A percentile compares a stretch with the other conserved stretches of the same genome.
These are phyloP conservation scores for Selenicereus undatus DNA, from an alignment of 148 eudicot species.

Conservation along the genomic window DNA sequence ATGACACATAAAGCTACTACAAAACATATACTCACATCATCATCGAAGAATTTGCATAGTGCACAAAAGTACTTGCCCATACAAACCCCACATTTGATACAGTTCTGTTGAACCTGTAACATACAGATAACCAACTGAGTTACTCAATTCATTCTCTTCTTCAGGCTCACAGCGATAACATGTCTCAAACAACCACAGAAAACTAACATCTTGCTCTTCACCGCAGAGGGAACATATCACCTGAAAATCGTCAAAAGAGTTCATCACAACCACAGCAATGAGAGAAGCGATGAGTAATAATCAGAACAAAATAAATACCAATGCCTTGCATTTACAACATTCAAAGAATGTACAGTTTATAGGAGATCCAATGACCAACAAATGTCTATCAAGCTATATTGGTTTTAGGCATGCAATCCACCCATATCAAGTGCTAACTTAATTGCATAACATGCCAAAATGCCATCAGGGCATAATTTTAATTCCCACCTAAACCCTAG, in stretches of 20 bases:
- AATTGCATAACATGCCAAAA: too few species aligned
- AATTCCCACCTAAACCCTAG: too few species aligned
- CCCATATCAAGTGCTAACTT: too few species aligned
- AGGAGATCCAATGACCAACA: neutral
- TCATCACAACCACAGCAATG: neutral
- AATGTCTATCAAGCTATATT: neutral
- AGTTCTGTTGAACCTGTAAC: slow-evolving; percentile 61
- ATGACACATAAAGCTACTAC: neutral
- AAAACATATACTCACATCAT: slow-evolving; percentile 48
- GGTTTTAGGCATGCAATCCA: too few species aligned
- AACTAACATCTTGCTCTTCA: slow-evolving; percentile 83
- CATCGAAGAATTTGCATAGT: slow-evolving; percentile 65
- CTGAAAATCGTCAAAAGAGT: slow-evolving; percentile 30
- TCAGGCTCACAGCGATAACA: neutral
- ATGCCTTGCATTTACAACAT: neutral
- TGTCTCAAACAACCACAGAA: neutral
- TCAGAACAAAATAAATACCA: neutral
- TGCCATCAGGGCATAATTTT: too few species aligned
- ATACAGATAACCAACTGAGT: slow-evolving; percentile 1
- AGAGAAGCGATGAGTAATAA: neutral
- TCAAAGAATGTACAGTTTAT: neutral
- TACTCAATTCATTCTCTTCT: neutral
- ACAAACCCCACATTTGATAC: slow-evolving; percentile 54
- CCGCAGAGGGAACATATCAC: slow-evolving; percentile 71
- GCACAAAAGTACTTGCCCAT: slow-evolving; percentile 69